Conservation (phyloP, 2,329 filamentous ascomycete species). For the Stagonosporopsis cucurbitacearum region DNA sequence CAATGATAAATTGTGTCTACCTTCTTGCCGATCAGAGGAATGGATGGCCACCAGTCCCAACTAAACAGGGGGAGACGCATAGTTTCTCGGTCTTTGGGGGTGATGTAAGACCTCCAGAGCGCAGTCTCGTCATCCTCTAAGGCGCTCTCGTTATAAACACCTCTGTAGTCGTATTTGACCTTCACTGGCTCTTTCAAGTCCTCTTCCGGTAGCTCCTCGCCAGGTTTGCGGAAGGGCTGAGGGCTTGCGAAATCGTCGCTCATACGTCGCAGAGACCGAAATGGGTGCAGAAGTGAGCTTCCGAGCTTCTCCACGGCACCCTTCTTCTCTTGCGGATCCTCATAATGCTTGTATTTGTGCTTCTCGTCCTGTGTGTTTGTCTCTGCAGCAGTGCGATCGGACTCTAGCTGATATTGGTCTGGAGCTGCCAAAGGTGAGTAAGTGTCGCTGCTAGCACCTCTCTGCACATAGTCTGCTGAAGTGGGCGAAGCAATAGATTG, state of each 20-base stretch:
- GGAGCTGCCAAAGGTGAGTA: slow-evolving; percentile 36
- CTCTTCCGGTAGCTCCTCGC: slow-evolving; percentile 47
- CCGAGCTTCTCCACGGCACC: slow-evolving; percentile 32
- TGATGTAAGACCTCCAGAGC: slow-evolving; percentile 83
- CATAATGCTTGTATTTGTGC: slow-evolving; percentile 24
- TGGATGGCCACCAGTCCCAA: slow-evolving; percentile 72
- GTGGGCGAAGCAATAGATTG: slow-evolving; percentile 32
- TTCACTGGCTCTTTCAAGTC: slow-evolving; percentile 30
- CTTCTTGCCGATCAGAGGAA: slow-evolving; percentile 85
- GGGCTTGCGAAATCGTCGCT: slow-evolving; percentile 52
- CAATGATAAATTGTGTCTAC: slow-evolving; percentile 95
- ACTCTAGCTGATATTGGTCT: slow-evolving; percentile 29
- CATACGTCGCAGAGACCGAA: slow-evolving; percentile 35
- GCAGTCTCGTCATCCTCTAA: slow-evolving; percentile 51
- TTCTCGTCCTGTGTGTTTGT: slow-evolving; percentile 34
- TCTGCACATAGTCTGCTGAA: slow-evolving; percentile 34
- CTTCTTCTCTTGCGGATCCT: slow-evolving; percentile 26
- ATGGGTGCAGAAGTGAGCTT: slow-evolving; percentile 27
- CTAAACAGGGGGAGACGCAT: slow-evolving; percentile 70
- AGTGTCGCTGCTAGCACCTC: slow-evolving; percentile 43
- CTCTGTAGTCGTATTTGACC: slow-evolving; percentile 40
- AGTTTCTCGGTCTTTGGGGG: slow-evolving; percentile 81
- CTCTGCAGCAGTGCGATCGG: slow-evolving; percentile 29
- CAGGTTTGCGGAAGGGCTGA: slow-evolving; percentile 50
- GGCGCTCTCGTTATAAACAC: slow-evolving; percentile 40